Base-by-base conservation (phyloP, 2,329 filamentous ascomycete genomes). In the Ceratocystis ficicola region DNA sequence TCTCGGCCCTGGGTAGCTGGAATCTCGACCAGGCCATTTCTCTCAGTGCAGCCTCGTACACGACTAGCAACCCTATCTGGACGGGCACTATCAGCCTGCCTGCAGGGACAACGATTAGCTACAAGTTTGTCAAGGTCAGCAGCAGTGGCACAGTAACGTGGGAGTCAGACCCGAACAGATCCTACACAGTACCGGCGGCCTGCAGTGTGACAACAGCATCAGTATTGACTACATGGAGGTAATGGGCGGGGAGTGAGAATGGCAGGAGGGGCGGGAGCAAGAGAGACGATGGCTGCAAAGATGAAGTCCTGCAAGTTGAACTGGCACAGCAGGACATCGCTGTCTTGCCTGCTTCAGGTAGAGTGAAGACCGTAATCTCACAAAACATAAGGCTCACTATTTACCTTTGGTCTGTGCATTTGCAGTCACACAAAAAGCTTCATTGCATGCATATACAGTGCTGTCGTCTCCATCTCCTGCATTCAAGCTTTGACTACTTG, bases 121-220 rank as follows among this genome's bases (percentile, higher is more conserved):
- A 86, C 72, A 86, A 87, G 73, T 88, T 82, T 70, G 77, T 87
- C 69, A 80, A 80, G 69, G 78, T 83, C 52, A 76, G 75, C n/a
- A 72, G 71, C 1, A 75, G 77, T 69, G 82, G 83, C 0, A 73
- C 72, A 0, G 75, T 83, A 4, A 77, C 75, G 0, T 87, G 83
- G 84, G 84, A 86, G 73, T 79, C 76, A 63, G 83, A 83, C 25
- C 75, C 76, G 0, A 78, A 79, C 64, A 70, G 76, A 48, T 73
- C 71, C 0, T 77, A 72, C 66, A 74, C 73, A 60, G 65, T 68
- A 20, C 66, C 66, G 30, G 48, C 50, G n/a, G 55, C 32, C 8
- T 68, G 66, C 46, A 64, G 66, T 44, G 63, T 65, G 28, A 66
- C 66, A 10, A 66, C 66, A 59, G 50, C 66, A 4, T 65, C 66